phyloP scores from a whole-genome alignment of 495 filamentous ascomycete genomes.

The Xylaria acuta region DNA sequence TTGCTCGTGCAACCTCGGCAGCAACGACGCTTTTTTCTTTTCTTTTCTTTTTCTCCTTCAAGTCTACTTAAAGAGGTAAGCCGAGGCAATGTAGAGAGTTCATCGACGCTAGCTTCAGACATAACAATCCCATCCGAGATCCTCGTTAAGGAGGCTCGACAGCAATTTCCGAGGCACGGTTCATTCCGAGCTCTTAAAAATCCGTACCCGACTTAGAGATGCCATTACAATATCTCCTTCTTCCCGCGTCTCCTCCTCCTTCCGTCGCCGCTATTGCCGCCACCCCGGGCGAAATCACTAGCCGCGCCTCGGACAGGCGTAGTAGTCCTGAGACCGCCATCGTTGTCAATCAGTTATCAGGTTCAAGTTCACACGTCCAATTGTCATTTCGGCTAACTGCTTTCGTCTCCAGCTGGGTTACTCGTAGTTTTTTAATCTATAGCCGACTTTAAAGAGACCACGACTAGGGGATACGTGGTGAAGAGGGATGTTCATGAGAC shows the following conservation, averaged over 20 bases:
- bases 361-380: background rate
- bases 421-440: background rate
- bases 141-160: constrained; percentile 33
- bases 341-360: background rate
- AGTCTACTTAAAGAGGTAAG: constrained; percentile 39
- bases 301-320: background rate
- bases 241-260: background rate
- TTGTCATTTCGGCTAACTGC: background rate
- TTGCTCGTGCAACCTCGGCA: constrained; percentile 49
- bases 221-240: constrained; percentile 17
- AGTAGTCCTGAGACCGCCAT: background rate
- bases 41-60: too few species aligned
- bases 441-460: background rate
- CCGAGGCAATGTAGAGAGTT: constrained; percentile 32
- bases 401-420: background rate
- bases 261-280: background rate
- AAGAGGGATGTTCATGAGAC: background rate
- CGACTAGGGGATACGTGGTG: too few species aligned
- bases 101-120: constrained; percentile 37
- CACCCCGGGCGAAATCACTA: background rate
- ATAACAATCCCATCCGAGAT: constrained; percentile 40
- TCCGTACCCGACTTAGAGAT: constrained; percentile 32
- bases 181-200: constrained; percentile 32
- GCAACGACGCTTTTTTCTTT: too few species aligned
- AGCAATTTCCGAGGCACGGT: constrained; percentile 23